phyloP scores from a whole-genome alignment of 345 rosid species.

The Camelina hispida region DNA sequence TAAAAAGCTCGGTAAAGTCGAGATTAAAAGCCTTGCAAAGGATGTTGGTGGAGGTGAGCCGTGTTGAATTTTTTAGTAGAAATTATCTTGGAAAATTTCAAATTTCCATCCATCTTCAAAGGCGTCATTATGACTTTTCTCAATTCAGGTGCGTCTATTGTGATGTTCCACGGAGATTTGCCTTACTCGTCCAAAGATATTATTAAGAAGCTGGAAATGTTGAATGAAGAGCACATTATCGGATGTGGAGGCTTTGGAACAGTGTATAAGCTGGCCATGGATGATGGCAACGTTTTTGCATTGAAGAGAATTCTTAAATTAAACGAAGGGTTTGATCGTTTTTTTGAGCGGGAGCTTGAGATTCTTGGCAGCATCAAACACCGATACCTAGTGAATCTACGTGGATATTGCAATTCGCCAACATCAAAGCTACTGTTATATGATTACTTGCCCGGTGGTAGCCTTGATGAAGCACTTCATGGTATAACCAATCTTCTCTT shows the following conservation, averaged over 20 bases:
- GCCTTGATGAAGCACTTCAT: conserved; percentile 98
- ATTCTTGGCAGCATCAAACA: conserved; percentile 99
- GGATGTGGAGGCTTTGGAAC: conserved; percentile 96
- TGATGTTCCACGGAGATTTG: conserved; percentile 97
- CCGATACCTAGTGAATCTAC: conserved; percentile 86
- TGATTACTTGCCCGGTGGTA: conserved; percentile 92
- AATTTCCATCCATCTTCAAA: not conserved
- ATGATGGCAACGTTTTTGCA: conserved; percentile 92
- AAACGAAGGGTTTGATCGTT: conserved; percentile 93
- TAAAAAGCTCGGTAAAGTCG: conserved; percentile 93
- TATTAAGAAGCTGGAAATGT: conserved; percentile 80
- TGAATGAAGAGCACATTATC: conserved; percentile 84
- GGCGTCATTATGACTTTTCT: conserved; percentile 30
- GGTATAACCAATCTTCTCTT: conserved; percentile 54
- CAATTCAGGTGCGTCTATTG: conserved; percentile 86
- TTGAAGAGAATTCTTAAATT: conserved; percentile 82
- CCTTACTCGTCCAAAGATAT: conserved; percentile 95
- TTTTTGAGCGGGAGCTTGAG: conserved; percentile 95
- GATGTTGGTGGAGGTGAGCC: conserved; percentile 80
- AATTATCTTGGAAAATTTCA: conserved; percentile 1
- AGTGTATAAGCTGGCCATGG: conserved; percentile 94
- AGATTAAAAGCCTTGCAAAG: conserved; percentile 74
- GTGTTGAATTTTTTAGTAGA: not conserved
- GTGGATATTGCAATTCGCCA: conserved; percentile 97
- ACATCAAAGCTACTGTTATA: conserved; percentile 85